These are phyloP conservation scores for Ophiostoma sp. DNA, from an alignment of 2,329 filamentous ascomycete genomes.

Conservation along the genomic window DNA sequence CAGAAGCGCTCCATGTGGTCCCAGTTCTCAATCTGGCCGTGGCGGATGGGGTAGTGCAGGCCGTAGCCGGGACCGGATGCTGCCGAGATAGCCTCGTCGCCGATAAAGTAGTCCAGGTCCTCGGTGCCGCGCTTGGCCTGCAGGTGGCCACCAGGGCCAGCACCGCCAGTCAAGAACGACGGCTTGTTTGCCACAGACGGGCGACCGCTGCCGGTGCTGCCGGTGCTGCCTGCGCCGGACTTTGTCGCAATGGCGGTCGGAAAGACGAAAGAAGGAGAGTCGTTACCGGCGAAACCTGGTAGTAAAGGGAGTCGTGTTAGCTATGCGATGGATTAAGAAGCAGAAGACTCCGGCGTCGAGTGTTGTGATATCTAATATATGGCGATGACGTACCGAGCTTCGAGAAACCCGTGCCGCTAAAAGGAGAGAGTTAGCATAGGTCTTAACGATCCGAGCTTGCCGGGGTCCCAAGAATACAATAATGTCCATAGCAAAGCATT, in stretches of 20 bases:
- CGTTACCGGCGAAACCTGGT: conserved; percentile 94
- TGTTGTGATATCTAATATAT: neutral
- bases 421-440: conserved; percentile 35
- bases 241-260: conserved; percentile 98
- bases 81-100: conserved; percentile 86
- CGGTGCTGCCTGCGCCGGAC: conserved; percentile 63
- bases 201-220: conserved; percentile 76
- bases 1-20: conserved; percentile 99
- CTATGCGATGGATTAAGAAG: neutral
- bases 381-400: conserved; percentile 72
- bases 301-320: neutral
- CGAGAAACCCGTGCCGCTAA: conserved; percentile 96
- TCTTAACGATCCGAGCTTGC: neutral
- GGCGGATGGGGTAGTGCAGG: conserved; percentile 93
- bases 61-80: conserved; percentile 88
- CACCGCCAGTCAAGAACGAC: conserved; percentile 86
- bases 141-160: conserved; percentile 74
- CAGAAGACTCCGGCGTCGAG: conserved; percentile 16
- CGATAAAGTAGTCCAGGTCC: conserved; percentile 97
- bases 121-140: conserved; percentile 92
- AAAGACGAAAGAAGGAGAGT: conserved; percentile 98
- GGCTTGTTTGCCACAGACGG: conserved; percentile 92
- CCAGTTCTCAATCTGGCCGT: conserved; percentile 99
- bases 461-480: neutral
- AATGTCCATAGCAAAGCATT: neutral